Percentiles rank a stretch among this genome's conserved stretches.
These are phyloP conservation scores for Pseudogymnoascus sp. DNA, from an alignment of 2,329 filamentous ascomycete species.

Conservation along the genomic window DNA sequence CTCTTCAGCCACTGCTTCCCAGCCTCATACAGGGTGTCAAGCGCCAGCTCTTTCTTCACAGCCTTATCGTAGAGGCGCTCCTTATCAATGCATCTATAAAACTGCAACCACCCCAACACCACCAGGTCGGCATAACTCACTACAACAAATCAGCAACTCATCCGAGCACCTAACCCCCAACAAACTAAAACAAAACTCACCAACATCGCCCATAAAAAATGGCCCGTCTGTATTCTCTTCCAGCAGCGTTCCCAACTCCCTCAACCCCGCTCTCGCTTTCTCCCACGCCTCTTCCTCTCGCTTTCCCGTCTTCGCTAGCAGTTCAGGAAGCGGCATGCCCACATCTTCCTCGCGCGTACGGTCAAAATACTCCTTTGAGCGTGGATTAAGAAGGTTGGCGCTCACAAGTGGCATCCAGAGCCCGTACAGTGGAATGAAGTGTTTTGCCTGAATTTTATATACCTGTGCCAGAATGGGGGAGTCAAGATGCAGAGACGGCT, in stretches of 20 bases:
- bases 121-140: conserved; percentile 52
- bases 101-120: conserved; percentile 42
- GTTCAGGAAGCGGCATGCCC: conserved; percentile 46
- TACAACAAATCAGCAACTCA: not conserved
- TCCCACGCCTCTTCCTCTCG: conserved; percentile 45
- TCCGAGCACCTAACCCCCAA: not conserved
- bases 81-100: conserved; percentile 32
- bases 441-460: conserved; percentile 30
- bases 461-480: conserved; percentile 41
- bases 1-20: conserved; percentile 20
- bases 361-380: conserved; percentile 47
- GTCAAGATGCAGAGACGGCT: conserved; percentile 50
- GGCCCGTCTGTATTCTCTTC: conserved; percentile 44
- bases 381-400: conserved; percentile 40
- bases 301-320: conserved; percentile 32
- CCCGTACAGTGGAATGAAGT: conserved; percentile 30
- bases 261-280: conserved; percentile 39
- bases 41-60: conserved; percentile 25
- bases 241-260: conserved; percentile 26
- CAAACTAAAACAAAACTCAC: conserved; percentile 13
- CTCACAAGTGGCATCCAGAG: conserved; percentile 43
- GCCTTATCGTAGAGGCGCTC: conserved; percentile 31
- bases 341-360: conserved; percentile 39
- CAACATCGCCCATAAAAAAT: conserved; percentile 50
- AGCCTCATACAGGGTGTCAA: conserved; percentile 17